These are phyloP conservation scores for Mycena epipterygia DNA, from an alignment of 768 basidiomycete genomes.

Conservation along the genomic window DNA sequence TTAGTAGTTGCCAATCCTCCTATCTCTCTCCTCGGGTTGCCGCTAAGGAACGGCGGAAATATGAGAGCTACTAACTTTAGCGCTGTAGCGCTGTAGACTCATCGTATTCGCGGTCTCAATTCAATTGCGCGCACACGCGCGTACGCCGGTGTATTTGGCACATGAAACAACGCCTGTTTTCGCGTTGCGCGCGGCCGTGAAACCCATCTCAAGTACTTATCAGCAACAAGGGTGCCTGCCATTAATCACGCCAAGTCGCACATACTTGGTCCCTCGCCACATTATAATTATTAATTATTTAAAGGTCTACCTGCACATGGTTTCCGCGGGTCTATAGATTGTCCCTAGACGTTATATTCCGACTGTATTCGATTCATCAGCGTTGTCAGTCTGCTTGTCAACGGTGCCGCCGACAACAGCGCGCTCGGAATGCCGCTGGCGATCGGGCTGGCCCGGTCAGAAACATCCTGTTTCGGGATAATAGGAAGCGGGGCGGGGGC, in stretches of 20 bases:
- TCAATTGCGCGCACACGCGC: too few species aligned
- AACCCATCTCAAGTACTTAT: constrained; percentile 2
- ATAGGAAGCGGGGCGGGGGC: not conserved
- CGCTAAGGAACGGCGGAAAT: not conserved
- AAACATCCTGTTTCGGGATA: not conserved
- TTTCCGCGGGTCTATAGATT: not conserved
- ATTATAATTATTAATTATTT: too few species aligned
- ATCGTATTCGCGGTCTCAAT: not conserved
- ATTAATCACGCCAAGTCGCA: too few species aligned
- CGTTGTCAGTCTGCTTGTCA: not conserved
- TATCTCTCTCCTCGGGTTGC: not conserved
- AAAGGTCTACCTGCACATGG: not conserved
- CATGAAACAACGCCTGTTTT: constrained; percentile 14
- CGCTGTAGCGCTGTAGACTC: too few species aligned
- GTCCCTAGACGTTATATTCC: not conserved
- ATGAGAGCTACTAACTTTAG: not conserved
- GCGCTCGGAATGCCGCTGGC: constrained; percentile 1
- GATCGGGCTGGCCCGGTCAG: not conserved
- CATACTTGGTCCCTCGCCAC: too few species aligned
- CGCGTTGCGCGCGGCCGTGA: not conserved
- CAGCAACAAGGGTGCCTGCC: not conserved
- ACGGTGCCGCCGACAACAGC: not conserved
- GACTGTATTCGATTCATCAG: not conserved
- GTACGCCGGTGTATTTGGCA: not conserved
- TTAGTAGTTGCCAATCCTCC: constrained; percentile 39